Evolutionary conservation across 306 rosid genomes (phyloP).

Genomic region (Trifolium repens): DNA sequence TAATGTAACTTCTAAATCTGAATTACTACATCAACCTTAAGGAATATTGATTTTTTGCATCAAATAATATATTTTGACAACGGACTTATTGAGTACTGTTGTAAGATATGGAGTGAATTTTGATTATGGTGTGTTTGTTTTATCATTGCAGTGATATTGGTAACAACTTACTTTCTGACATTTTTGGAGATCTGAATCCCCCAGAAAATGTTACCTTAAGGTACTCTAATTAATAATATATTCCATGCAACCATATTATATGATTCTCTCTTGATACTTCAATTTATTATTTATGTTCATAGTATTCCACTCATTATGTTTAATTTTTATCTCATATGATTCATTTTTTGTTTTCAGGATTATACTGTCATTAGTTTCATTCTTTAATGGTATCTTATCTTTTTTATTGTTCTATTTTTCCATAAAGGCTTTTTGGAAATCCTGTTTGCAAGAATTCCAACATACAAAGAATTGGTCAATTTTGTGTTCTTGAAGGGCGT

Average conservation of each 20-base stretch:
- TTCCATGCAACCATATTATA: constrained; percentile 2
- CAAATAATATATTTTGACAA: constrained; percentile 25
- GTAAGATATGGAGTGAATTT: constrained; percentile 26
- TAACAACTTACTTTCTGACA: constrained; percentile 60
- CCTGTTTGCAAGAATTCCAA: constrained; percentile 68
- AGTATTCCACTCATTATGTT: not conserved
- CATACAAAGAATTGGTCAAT: constrained; percentile 49
- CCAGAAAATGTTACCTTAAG: constrained; percentile 73
- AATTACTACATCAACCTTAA: constrained; percentile 7
- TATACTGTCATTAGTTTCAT: not conserved
- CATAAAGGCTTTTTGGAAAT: constrained; percentile 77
- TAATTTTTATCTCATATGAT: not conserved
- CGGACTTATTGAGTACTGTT: not conserved
- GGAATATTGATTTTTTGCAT: constrained; percentile 29
- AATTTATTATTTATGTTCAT: not conserved
- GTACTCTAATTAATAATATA: constrained; percentile 49
- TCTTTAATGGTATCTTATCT: constrained; percentile 18
- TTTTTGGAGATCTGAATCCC: constrained; percentile 53
- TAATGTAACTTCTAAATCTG: constrained; percentile 54
- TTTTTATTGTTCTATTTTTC: constrained; percentile 28
- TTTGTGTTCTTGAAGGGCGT: constrained; percentile 56
- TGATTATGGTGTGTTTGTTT: constrained; percentile 28
- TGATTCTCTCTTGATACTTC: not conserved
- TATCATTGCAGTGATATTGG: constrained; percentile 67
- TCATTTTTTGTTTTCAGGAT: not conserved